Conservation (phyloP, 306 rosid genomes). For the Fragaria nilgerrensis region DNA sequence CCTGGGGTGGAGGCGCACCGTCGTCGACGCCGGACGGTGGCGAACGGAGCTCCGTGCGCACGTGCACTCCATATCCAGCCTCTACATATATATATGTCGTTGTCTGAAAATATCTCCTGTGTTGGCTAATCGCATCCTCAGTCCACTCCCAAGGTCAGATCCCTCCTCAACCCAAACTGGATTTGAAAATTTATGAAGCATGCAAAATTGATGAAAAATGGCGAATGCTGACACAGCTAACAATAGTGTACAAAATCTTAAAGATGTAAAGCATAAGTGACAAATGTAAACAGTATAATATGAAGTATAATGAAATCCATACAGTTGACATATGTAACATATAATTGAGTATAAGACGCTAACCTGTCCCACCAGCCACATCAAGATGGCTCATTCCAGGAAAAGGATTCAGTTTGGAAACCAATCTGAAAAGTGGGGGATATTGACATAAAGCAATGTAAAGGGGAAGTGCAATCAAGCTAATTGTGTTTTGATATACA, state of each 20-base stretch:
- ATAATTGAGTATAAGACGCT: slow-evolving; percentile 15
- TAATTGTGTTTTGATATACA: background rate
- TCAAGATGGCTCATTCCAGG: slow-evolving; percentile 98
- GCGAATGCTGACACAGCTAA: background rate
- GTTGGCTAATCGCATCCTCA: no score
- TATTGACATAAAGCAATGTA: slow-evolving; percentile 12
- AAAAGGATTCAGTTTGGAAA: slow-evolving; percentile 84
- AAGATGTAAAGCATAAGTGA: background rate
- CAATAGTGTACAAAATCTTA: background rate
- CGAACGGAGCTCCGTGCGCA: no score
- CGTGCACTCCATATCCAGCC: no score
- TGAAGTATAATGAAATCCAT: background rate
- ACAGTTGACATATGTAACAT: slow-evolving; percentile 6
- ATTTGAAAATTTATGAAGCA: background rate
- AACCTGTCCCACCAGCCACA: slow-evolving; percentile 98
- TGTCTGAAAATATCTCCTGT: background rate
- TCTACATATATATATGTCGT: no score
- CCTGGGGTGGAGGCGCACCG: no score
- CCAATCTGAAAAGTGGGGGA: slow-evolving; percentile 57
- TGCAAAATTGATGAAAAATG: background rate
- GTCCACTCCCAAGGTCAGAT: background rate
- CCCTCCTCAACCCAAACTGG: background rate
- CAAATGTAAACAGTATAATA: background rate
- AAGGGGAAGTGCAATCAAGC: slow-evolving; percentile 12
- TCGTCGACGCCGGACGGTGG: no score